phyloP scores from a whole-genome alignment of 106 monocot species.

The Chionographis japonica region DNA sequence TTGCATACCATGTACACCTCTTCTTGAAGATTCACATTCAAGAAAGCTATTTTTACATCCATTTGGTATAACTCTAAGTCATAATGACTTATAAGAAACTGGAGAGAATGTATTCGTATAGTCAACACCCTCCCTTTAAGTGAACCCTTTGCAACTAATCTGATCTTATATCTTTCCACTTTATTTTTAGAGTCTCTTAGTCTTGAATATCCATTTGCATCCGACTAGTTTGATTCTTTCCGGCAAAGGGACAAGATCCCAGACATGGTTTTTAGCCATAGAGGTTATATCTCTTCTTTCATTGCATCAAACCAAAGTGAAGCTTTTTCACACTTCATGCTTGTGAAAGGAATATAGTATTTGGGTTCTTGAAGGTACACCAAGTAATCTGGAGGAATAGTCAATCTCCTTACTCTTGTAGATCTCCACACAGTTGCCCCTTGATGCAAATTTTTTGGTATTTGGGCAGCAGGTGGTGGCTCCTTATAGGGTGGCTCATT shows the following conservation, averaged over 20 bases:
- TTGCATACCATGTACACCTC: too few species aligned
- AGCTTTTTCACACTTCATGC: neutral
- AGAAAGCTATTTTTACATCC: too few species aligned
- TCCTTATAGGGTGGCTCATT: neutral
- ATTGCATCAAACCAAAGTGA: neutral
- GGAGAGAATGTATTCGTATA: too few species aligned
- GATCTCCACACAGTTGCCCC: neutral
- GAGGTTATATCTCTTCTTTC: neutral
- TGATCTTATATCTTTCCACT: conserved; percentile 1
- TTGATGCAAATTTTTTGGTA: neutral
- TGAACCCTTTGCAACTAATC: neutral
- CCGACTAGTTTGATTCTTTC: neutral
- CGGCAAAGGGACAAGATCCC: conserved; percentile 1
- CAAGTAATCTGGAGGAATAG: neutral
- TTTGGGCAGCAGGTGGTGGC: neutral
- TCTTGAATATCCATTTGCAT: conserved; percentile 1
- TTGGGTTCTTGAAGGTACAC: neutral
- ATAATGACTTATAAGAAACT: too few species aligned
- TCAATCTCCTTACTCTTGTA: neutral
- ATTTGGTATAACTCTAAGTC: too few species aligned
- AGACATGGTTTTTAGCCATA: conserved; percentile 1
- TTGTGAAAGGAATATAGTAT: neutral
- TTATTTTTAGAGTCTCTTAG: neutral
- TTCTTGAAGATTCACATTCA: too few species aligned
- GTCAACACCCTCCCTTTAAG: too few species aligned